Base-by-base conservation (phyloP, 2,329 filamentous ascomycete species). In the Dactylonectria macrodidyma region DNA sequence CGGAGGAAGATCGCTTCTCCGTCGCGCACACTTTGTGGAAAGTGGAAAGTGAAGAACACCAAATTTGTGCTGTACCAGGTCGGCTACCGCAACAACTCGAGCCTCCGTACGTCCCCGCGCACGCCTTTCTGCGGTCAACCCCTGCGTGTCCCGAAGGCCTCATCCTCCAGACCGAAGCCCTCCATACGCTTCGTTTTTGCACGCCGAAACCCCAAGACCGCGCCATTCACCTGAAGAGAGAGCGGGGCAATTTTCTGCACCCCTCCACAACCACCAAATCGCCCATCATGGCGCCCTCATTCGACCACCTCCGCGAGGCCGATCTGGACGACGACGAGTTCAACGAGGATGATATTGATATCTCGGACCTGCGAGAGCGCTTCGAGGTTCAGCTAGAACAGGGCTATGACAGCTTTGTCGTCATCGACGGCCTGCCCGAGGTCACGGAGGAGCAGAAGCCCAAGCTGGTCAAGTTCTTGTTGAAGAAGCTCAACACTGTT, bases 321-420 rank as follows among this genome's bases (percentile, higher is more conserved):
- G 94, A 97, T 82, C 92, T 95, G 82, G 90, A 92, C 78, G 90
- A 92, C 74, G 94, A 96, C 78, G 92, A 95, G 80, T 93, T 92
- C 81, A 95, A 97, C 81, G 92, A 96, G 84, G 92, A 95, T 80
- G 95, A 98, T 81, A 92, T 98, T 83, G 95, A 98, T 82, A 94
- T 97, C 82, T 95, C 94, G 76, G 95, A 99, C 84, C 89, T 99
- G 75, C 90, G 92, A 81, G 95, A 97, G 82, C 94, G 97, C 83
- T 98, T 95, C 81, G 95, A 98, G 84, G 95, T 98, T 71, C 94
- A 95, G 81, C 88, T 98, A 73, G 96, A 99, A 82, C 94, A 97
- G 83, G 96, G 96, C 66, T 92, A 98, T 77, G 96, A 99, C 81
- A 93, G 95, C 72, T 99, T 99, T 79, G 93, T 99, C 73, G 95